phyloP scores from a whole-genome alignment of 1,139 yeast genomes.

The Hyphopichia burtonii region DNA sequence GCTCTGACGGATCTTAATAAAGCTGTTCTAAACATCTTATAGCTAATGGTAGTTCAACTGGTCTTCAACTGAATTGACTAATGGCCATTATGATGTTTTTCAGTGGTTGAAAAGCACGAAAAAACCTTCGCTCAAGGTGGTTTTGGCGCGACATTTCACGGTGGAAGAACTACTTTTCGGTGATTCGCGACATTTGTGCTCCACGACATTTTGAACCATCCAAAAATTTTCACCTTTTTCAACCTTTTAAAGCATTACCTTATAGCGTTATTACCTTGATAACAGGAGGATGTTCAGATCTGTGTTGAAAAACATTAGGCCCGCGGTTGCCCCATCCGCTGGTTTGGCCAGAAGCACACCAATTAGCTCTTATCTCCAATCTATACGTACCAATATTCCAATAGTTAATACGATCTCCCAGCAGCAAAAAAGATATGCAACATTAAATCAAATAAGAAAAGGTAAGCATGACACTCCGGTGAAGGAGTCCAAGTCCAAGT shows the following conservation, averaged over 20 bases:
- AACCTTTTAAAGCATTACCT: background rate
- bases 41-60: too few species aligned
- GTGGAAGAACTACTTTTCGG: too few species aligned
- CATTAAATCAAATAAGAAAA: slow-evolving; percentile 69
- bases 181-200: background rate
- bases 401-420: slow-evolving; percentile 3
- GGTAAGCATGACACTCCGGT: slow-evolving; percentile 59
- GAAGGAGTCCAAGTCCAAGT: slow-evolving; percentile 47
- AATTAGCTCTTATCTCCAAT: slow-evolving; percentile 10
- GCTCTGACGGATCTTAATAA: slow-evolving; percentile 29
- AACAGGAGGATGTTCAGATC: slow-evolving; percentile 5
- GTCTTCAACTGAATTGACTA: background rate
- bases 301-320: slow-evolving; percentile 1
- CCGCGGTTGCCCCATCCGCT: background rate
- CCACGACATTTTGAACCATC: background rate
- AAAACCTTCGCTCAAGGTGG: too few species aligned
- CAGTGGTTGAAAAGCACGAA: background rate
- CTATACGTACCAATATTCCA: slow-evolving; percentile 11
- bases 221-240: background rate
- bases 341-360: slow-evolving; percentile 5
- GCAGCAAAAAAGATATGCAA: slow-evolving; percentile 53
- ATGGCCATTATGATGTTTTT: slow-evolving; percentile 1
- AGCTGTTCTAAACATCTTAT: slow-evolving; percentile 35
- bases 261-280: too few species aligned
- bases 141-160: too few species aligned